Evolutionary conservation across 1,139 yeast genomes (phyloP).

Genomic region (Hemisphaericaspora xylofermentans): DNA sequence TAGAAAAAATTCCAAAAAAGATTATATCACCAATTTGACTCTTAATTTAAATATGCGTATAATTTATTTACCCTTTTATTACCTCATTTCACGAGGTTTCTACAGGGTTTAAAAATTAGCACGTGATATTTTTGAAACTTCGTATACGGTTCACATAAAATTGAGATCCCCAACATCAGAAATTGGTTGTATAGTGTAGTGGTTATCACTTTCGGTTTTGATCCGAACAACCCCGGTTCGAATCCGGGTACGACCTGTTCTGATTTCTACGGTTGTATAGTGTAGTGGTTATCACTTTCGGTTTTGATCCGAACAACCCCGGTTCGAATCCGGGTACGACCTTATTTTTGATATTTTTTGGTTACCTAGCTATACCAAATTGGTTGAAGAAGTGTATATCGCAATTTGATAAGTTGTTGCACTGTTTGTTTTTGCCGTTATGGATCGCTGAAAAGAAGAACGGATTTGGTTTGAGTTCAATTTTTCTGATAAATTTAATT

Average conservation of each 20-base stretch:
- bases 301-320: conserved; percentile 81
- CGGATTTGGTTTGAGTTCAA: too few relatives aligned
- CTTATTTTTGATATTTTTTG: conserved; percentile 48
- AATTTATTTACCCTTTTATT: too few relatives aligned
- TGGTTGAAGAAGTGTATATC: too few relatives aligned
- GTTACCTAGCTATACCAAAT: too few relatives aligned
- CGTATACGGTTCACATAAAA: not conserved
- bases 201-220: conserved; percentile 55
- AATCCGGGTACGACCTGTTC: conserved; percentile 88
- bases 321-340: conserved; percentile 97
- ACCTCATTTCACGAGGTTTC: too few relatives aligned
- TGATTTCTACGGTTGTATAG: conserved; percentile 27
- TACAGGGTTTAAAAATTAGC: too few relatives aligned
- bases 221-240: conserved; percentile 93
- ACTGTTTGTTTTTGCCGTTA: too few relatives aligned
- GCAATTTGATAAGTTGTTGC: too few relatives aligned
- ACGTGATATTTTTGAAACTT: not conserved
- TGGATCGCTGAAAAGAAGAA: too few relatives aligned
- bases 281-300: conserved; percentile 50
- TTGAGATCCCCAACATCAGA: not conserved
- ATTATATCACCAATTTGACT: too few relatives aligned
- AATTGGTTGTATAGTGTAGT: conserved; percentile 34
- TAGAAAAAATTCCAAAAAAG: too few relatives aligned
- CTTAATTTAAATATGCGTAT: too few relatives aligned
- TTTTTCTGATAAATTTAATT: not conserved